Percentiles rank a stretch among this genome's conserved stretches.
Evolutionary conservation across 179 eudicot genomes (phyloP).

Genomic region (Sideroxylon spinosum): DNA sequence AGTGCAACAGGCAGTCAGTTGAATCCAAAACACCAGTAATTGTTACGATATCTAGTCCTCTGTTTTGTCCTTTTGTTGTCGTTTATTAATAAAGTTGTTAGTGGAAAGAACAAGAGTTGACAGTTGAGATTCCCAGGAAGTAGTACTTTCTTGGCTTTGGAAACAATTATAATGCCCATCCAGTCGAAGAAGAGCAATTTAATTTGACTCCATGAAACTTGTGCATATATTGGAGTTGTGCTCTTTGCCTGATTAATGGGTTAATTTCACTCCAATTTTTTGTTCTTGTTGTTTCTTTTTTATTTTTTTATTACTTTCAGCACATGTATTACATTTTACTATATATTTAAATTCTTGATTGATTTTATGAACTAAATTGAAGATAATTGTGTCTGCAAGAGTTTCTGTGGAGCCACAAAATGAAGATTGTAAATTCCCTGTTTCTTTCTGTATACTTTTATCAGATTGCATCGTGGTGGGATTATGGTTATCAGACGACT

Average conservation of each 20-base stretch:
- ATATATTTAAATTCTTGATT: background rate
- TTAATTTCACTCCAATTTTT: background rate
- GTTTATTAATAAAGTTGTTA: background rate
- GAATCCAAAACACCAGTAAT: background rate
- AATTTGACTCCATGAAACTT: slow-evolving; percentile 1
- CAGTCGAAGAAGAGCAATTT: background rate
- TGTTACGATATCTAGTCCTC: slow-evolving; percentile 7
- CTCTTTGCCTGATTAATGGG: background rate
- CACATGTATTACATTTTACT: background rate
- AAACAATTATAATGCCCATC: background rate
- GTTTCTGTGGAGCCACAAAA: background rate
- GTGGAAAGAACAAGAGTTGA: background rate
- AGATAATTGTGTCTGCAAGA: background rate
- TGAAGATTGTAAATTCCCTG: slow-evolving; percentile 8
- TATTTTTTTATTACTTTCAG: too few relatives aligned
- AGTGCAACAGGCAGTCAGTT: background rate
- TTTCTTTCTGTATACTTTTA: slow-evolving; percentile 18
- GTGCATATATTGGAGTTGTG: background rate
- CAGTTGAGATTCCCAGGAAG: background rate
- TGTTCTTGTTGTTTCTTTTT: background rate
- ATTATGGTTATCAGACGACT: slow-evolving; percentile 98
- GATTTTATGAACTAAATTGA: background rate
- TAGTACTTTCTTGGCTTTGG: background rate
- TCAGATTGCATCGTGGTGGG: slow-evolving; percentile 99
- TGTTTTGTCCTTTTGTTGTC: background rate